Evolutionary conservation across 345 rosid genomes (phyloP).

Genomic region (Moringa oleifera): DNA sequence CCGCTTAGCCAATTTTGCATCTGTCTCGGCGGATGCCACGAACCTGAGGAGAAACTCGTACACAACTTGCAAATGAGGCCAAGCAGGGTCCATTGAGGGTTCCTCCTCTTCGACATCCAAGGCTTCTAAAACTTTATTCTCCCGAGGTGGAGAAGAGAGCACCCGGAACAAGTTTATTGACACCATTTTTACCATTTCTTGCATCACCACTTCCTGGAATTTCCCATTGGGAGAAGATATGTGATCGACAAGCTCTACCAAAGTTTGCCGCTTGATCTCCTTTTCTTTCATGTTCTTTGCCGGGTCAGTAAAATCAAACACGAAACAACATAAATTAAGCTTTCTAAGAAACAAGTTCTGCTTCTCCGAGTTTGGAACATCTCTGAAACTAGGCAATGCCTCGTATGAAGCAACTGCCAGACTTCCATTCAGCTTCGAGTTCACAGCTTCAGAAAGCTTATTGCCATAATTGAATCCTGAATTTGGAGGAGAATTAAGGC

Average conservation of each 20-base stretch:
- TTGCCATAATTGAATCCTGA: slow-evolving; percentile 35
- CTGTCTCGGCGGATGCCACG: slow-evolving; percentile 76
- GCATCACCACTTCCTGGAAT: slow-evolving; percentile 57
- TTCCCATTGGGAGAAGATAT: slow-evolving; percentile 56
- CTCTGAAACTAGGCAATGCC: slow-evolving; percentile 72
- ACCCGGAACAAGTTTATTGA: slow-evolving; percentile 61
- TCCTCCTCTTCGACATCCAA: slow-evolving; percentile 83
- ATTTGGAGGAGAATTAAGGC: slow-evolving; percentile 19
- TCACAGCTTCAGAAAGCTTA: slow-evolving; percentile 35
- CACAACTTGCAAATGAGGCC: slow-evolving; percentile 80
- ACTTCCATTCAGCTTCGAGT: slow-evolving; percentile 47
- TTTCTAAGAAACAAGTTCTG: slow-evolving; percentile 56
- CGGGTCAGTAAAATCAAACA: slow-evolving; percentile 63
- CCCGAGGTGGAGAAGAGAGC: slow-evolving; percentile 54
- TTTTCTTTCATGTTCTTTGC: slow-evolving; percentile 68
- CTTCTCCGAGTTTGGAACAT: slow-evolving; percentile 67
- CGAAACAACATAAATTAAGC: slow-evolving; percentile 51
- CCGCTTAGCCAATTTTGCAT: slow-evolving; percentile 81
- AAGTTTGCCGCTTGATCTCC: slow-evolving; percentile 68
- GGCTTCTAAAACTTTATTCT: slow-evolving; percentile 55
- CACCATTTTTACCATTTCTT: slow-evolving; percentile 68
- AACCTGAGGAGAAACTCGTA: slow-evolving; percentile 72
- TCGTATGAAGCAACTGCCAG: slow-evolving; percentile 35
- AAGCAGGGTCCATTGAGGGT: slow-evolving; percentile 73
- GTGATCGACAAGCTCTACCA: slow-evolving; percentile 76